These are phyloP conservation scores for Lactifluus piperatus DNA, from an alignment of 768 basidiomycete genomes.

Conservation along the genomic window DNA sequence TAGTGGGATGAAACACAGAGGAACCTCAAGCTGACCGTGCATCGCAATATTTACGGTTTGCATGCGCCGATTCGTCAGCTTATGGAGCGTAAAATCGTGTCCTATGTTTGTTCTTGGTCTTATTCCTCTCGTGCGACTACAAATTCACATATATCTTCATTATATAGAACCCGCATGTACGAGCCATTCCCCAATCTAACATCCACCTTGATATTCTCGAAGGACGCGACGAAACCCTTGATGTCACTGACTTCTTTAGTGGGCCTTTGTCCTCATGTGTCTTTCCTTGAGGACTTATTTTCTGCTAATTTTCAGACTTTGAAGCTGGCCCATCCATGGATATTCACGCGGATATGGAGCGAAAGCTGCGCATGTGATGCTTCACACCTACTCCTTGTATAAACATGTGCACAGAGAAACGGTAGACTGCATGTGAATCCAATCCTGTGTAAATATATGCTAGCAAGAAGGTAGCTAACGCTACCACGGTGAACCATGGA, in stretches of 20 bases:
- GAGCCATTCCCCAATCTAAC: slow-evolving; percentile 60
- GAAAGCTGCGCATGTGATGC: slow-evolving; percentile 33
- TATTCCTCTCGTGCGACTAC: neutral
- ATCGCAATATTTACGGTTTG: slow-evolving; percentile 77
- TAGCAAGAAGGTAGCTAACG: neutral
- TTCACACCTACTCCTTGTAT: neutral
- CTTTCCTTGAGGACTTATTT: neutral
- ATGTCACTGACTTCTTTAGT: slow-evolving; percentile 77
- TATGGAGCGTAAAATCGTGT: slow-evolving; percentile 90
- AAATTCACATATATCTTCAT: neutral
- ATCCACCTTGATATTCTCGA: slow-evolving; percentile 87
- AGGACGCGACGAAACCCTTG: slow-evolving; percentile 83
- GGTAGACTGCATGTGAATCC: neutral
- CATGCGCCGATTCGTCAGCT: slow-evolving; percentile 82
- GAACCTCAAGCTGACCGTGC: slow-evolving; percentile 73
- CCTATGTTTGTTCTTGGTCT: slow-evolving; percentile 43
- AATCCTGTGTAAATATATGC: neutral
- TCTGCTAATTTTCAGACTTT: slow-evolving; percentile 22
- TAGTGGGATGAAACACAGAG: slow-evolving; percentile 96
- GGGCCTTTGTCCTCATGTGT: slow-evolving; percentile 22
- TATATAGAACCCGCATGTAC: slow-evolving; percentile 55
- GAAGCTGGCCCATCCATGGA: slow-evolving; percentile 29
- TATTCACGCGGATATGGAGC: slow-evolving; percentile 44
- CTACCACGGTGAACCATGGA: slow-evolving; percentile 15
- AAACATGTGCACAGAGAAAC: neutral